Evolutionary conservation across 1,284 basidiomycete species (phyloP), one percentile per base, ranked within the genome.

Genomic region (Moesziomyces sp.): DNA sequence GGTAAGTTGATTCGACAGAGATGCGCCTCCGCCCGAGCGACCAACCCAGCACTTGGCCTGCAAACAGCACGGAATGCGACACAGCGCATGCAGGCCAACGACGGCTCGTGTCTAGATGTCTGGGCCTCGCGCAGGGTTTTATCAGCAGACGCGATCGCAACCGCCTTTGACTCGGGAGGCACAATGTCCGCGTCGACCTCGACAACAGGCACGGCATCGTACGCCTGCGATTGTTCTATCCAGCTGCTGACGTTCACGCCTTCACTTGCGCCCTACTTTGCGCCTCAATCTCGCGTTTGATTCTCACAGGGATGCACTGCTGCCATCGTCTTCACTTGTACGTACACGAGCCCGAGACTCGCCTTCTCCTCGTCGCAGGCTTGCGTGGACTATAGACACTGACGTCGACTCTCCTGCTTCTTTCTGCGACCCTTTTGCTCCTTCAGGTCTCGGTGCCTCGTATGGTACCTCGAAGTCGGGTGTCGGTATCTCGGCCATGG

Each of bases 391-490:
- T 16, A 34, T 57, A 21, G 16, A 47, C 24, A 30, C 61, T 64
- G 54, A 64, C 46, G 18, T 21, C 11, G 5, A 19, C 14, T 26
- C 11, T 26, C 35, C 19, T 21, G 1, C 26, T 16, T 34, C 11
- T 11, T 26, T 16, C 10, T 26, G 35, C 35, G 5, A 13, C 14
- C 18, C 4, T 26, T 13, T 14, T 28, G 49, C 24, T 26, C 6
- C 43, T 38, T 26, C 65, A 83, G 88, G 95, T 74, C 87, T 97
- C 47, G 96, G 97, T 74, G 96, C 96, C 69, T 95, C 96, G 19
- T 95, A 93, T 85, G 97, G 97, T 46, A 99, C 97, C 0, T 90
- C 95, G 51, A 99, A 99, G 86, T 89, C 96, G 49, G 97, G 97
- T 49, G 97, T 99, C 80, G 97, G 96, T 56, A 99, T 99, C 84